Evolutionary conservation across 2,329 filamentous ascomycete species (phyloP), one percentile per base, ranked within the genome.

Genomic region (Aspergillus brunneoviolaceus): DNA sequence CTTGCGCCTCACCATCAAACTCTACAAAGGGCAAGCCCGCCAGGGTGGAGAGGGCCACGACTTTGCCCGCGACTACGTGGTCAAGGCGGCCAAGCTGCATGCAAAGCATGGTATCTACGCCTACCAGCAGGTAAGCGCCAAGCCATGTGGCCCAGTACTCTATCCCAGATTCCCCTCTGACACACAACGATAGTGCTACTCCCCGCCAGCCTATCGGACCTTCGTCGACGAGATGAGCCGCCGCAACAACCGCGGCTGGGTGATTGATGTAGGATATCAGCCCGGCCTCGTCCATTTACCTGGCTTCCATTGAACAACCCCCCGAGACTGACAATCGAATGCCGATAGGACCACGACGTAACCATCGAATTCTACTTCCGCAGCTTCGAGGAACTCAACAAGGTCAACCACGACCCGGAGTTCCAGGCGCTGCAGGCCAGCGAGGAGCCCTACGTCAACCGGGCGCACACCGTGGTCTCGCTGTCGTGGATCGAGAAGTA

Each of bases 401-500:
- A 51, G 47, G 59, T 61, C 33, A 57, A 57, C 1, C n/a, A 49
- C 7, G 65, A 68, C 39, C 52, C 63, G 6, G 64, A 68, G 6
- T 67, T 66, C 56, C 61, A 60, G 21, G 55, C 35, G 19, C 57
- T 67, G n/a, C 64, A 67, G 57, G 59, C 60, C 12, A 55, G 62
- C 23, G 65, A 67, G 29, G 63, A 53, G 10, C 61, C 63, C 1
- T 65, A 56, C 48, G 57, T 67, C 25, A 63, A 60, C 31, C 27
- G 57, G 5, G 45, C 58, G 10, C 53, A 60, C 45, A 57, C 60
- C 1, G 63, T 61, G 2, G 57, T 52, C 11, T 61, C 55, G 49
- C 35, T 67, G 6, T 63, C 61, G n/a, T 67, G 63, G 65, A 58
- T 68, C n/a, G 65, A 68, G 60, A 62, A 55, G 16, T 67, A 67